These are phyloP conservation scores for Suillus weaverae DNA, from an alignment of 768 basidiomycete species.

Conservation along the genomic window DNA sequence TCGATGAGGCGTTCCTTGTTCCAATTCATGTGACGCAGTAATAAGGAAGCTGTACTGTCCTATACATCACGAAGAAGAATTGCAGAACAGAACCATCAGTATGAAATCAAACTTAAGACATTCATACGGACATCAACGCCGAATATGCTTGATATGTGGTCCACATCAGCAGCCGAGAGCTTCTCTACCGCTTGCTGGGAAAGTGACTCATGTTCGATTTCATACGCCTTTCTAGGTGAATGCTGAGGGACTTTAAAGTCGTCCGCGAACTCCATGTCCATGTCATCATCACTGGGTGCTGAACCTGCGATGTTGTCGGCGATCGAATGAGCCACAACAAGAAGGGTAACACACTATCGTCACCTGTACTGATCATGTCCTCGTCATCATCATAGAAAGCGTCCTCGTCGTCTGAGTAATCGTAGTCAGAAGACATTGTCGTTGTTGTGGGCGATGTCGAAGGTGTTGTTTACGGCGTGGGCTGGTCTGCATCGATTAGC, in stretches of 20 bases:
- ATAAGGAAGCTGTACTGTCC: conserved; percentile 68
- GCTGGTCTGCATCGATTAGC: conserved; percentile 5
- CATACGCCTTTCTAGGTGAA: conserved; percentile 69
- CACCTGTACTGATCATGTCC: conserved; percentile 60
- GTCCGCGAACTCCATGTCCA: conserved; percentile 69
- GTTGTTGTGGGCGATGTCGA: conserved; percentile 19
- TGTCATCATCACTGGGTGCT: conserved; percentile 55
- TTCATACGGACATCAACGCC: conserved; percentile 79
- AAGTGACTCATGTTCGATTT: conserved; percentile 82
- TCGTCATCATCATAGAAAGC: conserved; percentile 74
- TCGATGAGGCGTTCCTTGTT: conserved; percentile 96
- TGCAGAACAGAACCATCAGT: conserved; percentile 6
- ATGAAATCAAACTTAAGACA: conserved; percentile 6
- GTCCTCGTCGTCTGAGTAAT: conserved; percentile 66
- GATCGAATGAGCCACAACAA: conserved; percentile 21
- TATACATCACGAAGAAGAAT: conserved; percentile 29
- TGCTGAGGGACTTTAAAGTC: conserved; percentile 61
- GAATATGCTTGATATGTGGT: conserved; percentile 85
- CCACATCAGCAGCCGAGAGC: conserved; percentile 75
- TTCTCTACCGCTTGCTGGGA: conserved; percentile 72
- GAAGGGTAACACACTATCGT: conserved; percentile 44
- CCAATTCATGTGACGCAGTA: conserved; percentile 87
- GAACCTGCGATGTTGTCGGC: conserved; percentile 32
- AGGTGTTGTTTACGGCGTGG: conserved; percentile 10
- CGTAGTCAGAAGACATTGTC: conserved; percentile 64